Evolutionary conservation across 176 grass and related monocot species (phyloP).

Genomic region (Lolium multiflorum): DNA sequence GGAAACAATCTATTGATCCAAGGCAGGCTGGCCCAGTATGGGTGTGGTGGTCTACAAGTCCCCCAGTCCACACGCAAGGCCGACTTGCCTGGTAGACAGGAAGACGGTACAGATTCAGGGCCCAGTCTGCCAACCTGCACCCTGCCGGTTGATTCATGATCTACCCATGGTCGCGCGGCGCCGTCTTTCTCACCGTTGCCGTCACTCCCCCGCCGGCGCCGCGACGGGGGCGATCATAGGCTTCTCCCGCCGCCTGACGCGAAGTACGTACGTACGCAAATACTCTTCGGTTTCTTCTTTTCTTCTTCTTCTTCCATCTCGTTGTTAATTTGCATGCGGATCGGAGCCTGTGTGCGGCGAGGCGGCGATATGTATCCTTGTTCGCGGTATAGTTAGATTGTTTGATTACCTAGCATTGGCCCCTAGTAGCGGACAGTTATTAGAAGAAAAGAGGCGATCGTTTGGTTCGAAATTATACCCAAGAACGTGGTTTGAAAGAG

Average conservation of each 20-base stretch:
- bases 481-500: not conserved
- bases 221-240: too few species aligned
- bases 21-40: too few species aligned
- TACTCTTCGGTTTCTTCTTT: not conserved
- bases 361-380: not conserved
- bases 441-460: not conserved
- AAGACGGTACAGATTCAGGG: not conserved
- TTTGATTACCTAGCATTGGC: not conserved
- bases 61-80: not conserved
- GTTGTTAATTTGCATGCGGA: not conserved
- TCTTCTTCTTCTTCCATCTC: not conserved
- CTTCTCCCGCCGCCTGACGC: not conserved
- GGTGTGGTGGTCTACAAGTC: too few species aligned
- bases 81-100: not conserved
- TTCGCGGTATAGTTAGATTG: not conserved
- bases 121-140: not conserved
- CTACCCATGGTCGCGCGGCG: not conserved
- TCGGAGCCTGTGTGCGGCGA: not conserved
- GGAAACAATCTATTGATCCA: not conserved
- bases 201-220: too few species aligned
- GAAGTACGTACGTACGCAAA: not conserved
- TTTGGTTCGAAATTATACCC: not conserved
- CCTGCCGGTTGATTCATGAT: not conserved
- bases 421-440: not conserved
- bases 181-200: not conserved